A percentile compares a stretch with the other conserved stretches of the same genome.
phyloP scores from a whole-genome alignment of 2,329 filamentous ascomycete genomes.

The Colletotrichum sp. region DNA sequence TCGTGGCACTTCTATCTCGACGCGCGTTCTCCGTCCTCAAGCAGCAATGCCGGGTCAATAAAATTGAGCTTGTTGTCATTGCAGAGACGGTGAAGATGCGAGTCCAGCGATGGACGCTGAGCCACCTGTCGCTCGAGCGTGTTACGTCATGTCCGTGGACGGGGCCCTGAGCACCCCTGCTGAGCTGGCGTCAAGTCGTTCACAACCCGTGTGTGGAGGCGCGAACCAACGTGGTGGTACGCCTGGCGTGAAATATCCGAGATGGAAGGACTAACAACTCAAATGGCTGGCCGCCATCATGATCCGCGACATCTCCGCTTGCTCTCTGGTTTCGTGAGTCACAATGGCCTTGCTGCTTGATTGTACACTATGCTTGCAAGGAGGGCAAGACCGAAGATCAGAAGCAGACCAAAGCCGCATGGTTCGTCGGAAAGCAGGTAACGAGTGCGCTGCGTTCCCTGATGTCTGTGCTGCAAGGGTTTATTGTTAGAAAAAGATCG shows the following conservation, averaged over 20 bases:
- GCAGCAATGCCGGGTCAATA: not conserved
- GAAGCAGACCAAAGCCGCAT: not conserved
- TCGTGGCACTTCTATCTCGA: not conserved
- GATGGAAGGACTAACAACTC: not conserved
- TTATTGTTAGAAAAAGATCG: constrained; percentile 4
- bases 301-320: not conserved
- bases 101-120: not conserved
- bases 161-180: not conserved
- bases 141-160: constrained; percentile 5
- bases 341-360: not conserved
- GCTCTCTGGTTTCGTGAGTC: not conserved
- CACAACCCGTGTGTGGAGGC: not conserved
- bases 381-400: not conserved
- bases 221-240: not conserved
- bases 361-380: not conserved
- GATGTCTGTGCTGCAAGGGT: not conserved
- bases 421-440: not conserved
- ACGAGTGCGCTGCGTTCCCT: not conserved
- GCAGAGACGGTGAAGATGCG: not conserved
- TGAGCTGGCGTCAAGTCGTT: not conserved
- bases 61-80: not conserved
- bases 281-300: not conserved
- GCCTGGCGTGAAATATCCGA: not conserved
- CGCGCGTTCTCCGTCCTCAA: not conserved
- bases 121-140: not conserved